A percentile compares a stretch with the other conserved stretches of the same genome.
Conservation (phyloP, 768 basidiomycete species). For the Tephrocybe sp. region DNA sequence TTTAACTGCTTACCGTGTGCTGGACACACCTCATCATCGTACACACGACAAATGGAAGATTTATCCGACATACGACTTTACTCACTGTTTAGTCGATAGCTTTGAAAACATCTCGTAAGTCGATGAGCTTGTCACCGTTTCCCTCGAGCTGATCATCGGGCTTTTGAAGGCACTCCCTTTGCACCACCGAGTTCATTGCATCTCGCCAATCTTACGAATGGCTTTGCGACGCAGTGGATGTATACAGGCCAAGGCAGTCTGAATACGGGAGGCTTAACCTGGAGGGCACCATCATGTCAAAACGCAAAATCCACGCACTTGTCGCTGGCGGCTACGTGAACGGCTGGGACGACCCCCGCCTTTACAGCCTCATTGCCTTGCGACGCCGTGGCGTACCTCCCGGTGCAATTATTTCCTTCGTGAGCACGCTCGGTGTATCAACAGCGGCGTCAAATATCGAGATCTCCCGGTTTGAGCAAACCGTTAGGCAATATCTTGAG, state of each 20-base stretch:
- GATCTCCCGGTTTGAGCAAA: constrained; percentile 84
- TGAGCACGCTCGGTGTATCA: constrained; percentile 92
- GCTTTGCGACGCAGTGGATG: constrained; percentile 96
- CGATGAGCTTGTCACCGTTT: background rate
- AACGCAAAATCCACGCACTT: constrained; percentile 88
- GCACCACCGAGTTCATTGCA: constrained; percentile 92
- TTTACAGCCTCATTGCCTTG: constrained; percentile 95
- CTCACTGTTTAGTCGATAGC: constrained; percentile 96
- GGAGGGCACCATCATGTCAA: constrained; percentile 94
- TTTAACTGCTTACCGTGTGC: constrained; percentile 91
- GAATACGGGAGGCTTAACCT: constrained; percentile 93
- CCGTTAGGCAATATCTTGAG: constrained; percentile 87
- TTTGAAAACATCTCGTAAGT: constrained; percentile 98
- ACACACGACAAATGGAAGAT: constrained; percentile 94
- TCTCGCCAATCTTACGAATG: constrained; percentile 98
- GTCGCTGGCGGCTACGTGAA: constrained; percentile 82
- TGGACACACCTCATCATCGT: constrained; percentile 88
- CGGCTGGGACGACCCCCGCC: constrained; percentile 97
- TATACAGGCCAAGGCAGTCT: constrained; percentile 96
- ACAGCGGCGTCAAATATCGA: constrained; percentile 82
- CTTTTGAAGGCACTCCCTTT: constrained; percentile 83
- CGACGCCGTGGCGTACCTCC: constrained; percentile 96
- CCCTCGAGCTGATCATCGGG: background rate
- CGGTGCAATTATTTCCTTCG: constrained; percentile 90
- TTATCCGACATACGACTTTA: constrained; percentile 98